phyloP scores from a whole-genome alignment of 441 rosid genomes.

The Populus hybrid region DNA sequence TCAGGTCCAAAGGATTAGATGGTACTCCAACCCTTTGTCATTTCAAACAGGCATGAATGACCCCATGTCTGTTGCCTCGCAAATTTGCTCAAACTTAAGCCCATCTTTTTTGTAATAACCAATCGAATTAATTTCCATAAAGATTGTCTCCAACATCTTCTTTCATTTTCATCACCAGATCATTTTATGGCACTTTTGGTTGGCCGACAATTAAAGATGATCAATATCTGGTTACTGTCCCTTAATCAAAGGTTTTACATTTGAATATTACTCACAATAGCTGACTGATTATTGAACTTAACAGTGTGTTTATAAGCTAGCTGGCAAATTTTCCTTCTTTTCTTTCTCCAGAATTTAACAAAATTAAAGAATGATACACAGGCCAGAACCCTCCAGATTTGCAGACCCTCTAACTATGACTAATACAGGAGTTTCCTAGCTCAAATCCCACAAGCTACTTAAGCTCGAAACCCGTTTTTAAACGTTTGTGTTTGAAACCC shows the following conservation, averaged over 20 bases:
- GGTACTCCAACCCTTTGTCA: conserved; percentile 33
- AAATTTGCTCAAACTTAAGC: background rate
- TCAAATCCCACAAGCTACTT: background rate
- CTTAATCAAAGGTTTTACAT: background rate
- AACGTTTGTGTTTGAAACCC: background rate
- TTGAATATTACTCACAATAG: background rate
- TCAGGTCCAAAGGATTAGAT: conserved; percentile 35
- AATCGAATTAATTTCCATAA: background rate
- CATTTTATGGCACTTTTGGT: background rate
- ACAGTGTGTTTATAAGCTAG: background rate
- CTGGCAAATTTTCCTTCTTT: background rate
- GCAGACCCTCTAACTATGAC: background rate
- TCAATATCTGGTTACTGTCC: background rate
- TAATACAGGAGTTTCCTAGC: background rate
- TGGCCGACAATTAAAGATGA: background rate
- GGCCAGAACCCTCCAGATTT: background rate
- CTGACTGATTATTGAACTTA: background rate
- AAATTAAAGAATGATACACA: background rate
- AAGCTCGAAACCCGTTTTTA: background rate
- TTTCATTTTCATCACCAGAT: background rate
- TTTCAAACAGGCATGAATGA: conserved; percentile 19
- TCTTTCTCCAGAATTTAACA: background rate
- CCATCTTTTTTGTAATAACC: background rate
- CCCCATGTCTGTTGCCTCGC: background rate
- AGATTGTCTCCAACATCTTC: background rate